Evolutionary conservation across 805 yeast species (phyloP), one percentile per base, ranked within the genome.

Genomic region (Saturnispora galanensis): DNA sequence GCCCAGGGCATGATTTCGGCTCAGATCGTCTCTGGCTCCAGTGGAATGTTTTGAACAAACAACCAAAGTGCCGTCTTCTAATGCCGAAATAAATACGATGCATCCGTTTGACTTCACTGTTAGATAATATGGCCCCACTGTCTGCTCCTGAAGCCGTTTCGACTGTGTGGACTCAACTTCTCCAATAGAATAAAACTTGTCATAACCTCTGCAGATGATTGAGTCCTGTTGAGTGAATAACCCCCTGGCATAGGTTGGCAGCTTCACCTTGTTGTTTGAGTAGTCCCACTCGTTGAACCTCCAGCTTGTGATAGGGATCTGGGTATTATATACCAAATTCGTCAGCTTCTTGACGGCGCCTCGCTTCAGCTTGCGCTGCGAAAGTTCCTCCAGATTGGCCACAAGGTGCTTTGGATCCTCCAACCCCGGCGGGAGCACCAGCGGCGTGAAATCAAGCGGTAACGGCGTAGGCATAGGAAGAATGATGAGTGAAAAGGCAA

Each of bases 101-200:
- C 97, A 93, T 0, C 99, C 99, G 57, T 93, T 93, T 46, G 94
- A 94, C 58, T 93, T 93, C 32, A 81, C 68, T 0, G 96, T 79
- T 2, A 88, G 74, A 15, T 73, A 75, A 59, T 82, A 93, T 0
- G 97, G 96, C 0, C 96, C 96, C 4, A 35, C 30, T 0, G 93
- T 81, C 30, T 67, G 53, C 1, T 51, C 39, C n/a, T 56, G 52
- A 4, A 88, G 57, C 52, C 58, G 55, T 0, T 62, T 63, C 68
- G 77, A 69, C 47, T 67, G 71, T 0, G 95, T 81, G 5, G 50
- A 50, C 0, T 63, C 51, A 1, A 73, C 69, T 59, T 93, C 98
- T 49, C 70, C 75, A 3, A 87, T 67, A 57, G 84, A 90, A 73
- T 87, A 93, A 62, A 93, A 93, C 64, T 93, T 93, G 62, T 93